Evolutionary conservation across 495 filamentous ascomycete genomes (phyloP), one percentile per base, ranked within the genome.

Genomic region (Mycothermus thermophilus): DNA sequence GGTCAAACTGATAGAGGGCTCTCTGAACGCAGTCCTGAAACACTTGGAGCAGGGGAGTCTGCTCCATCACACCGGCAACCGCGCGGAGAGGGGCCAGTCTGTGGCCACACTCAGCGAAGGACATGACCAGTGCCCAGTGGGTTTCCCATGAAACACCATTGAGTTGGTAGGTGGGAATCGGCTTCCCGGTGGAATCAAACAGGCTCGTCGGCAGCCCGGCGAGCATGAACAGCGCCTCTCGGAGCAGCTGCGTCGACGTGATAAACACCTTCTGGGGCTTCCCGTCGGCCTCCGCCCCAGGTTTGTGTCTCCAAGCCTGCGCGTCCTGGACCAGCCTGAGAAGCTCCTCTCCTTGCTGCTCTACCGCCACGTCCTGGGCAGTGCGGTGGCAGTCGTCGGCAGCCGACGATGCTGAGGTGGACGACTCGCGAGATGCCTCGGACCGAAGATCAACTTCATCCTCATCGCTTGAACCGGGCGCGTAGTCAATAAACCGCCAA

Each of bases 191-290:
- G 11, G 60, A 44, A 21, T 72, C 64, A 22, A 81, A 93, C 5
- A 93, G 52, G 13, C 72, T 77, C 1, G 82, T 92, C 23, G 77
- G 72, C 13, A 93, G 59, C 0, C 84, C 86, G 21, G 72, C 67
- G 1, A 96, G 69, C 84, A 93, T 88, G 43, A 81, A 87, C 1
- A 93, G 60, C 1, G 73, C 64, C 43, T 96, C 87, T 27, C 87
- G 75, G 21, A 87, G 61, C 4, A 75, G 52, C 36, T 88, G 80
- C 2, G 80, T 58, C 46, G 90, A 85, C 0, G 81, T 75, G 22
- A 92, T 57, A 3, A 59, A 33, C 4, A 55, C 53, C 46, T 71
- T 59, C 44, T 63, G 39, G 34, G 59, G 30, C 43, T 40, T 44
- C 42, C 53, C 43, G 41, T 54, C 41, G 24, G 44, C 38, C 15